phyloP scores from a whole-genome alignment of 2,329 filamentous ascomycete species.

The Pseudogymnoascus verrucosus region DNA sequence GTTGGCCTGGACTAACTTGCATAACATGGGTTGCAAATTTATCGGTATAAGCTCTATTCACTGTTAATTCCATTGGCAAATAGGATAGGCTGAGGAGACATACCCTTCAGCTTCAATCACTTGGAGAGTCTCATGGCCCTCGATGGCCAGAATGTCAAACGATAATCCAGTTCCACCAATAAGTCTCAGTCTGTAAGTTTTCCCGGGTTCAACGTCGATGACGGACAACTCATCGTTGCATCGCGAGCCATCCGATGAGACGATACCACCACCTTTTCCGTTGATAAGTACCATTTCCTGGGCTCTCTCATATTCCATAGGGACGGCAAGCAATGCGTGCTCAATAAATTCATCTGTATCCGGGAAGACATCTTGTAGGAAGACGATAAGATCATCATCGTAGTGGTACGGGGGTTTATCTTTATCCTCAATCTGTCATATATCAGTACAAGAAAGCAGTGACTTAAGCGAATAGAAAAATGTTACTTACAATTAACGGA shows the following conservation, averaged over 20 bases:
- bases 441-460: neutral
- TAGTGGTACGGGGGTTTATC: constrained; percentile 45
- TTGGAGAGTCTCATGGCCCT: constrained; percentile 46
- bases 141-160: constrained; percentile 45
- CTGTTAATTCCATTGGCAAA: constrained; percentile 14
- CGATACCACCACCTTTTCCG: constrained; percentile 33
- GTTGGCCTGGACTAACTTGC: constrained; percentile 42
- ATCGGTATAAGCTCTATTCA: constrained; percentile 32
- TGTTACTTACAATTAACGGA: constrained; percentile 36
- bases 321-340: constrained; percentile 37
- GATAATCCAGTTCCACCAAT: constrained; percentile 50
- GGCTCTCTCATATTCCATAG: constrained; percentile 53
- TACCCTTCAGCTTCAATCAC: constrained; percentile 54
- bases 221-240: constrained; percentile 31
- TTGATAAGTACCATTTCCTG: constrained; percentile 50
- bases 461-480: neutral
- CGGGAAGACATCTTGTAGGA: constrained; percentile 49
- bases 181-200: constrained; percentile 54
- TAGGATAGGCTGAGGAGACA: neutral
- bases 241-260: constrained; percentile 22
- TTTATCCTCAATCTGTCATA: constrained; percentile 22
- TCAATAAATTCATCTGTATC: constrained; percentile 45
- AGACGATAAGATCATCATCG: constrained; percentile 51
- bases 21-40: constrained; percentile 32
- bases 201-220: constrained; percentile 51